These are phyloP conservation scores for Zea mays DNA, from an alignment of 176 grass and related monocot species.

Conservation along the genomic window Zm-B73-REFERENCE-NAM-5.0 NC_050099.1:15518001-15518500, in stretches of 20 bases:
- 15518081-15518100: too few species aligned
- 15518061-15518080: too few species aligned
- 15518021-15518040: too few species aligned
- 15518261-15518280: neutral
- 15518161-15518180: too few species aligned
- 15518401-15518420: conserved; percentile 15
- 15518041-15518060: too few species aligned
- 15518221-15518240: neutral
- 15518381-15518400: conserved; percentile 24
- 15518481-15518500: neutral
- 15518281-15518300: neutral
- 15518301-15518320: neutral
- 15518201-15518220: neutral
- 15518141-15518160: too few species aligned
- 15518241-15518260: neutral
- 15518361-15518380: neutral
- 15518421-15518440: conserved; percentile 23
- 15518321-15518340: neutral
- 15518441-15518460: neutral
- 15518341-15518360: conserved; percentile 1
- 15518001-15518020: too few species aligned
- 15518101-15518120: too few species aligned
- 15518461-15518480: neutral
- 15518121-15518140: too few species aligned
- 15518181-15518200: too few species aligned